Evolutionary conservation across 2,329 filamentous ascomycete species (phyloP).

Genomic region (Teratosphaeria gauchensis): DNA sequence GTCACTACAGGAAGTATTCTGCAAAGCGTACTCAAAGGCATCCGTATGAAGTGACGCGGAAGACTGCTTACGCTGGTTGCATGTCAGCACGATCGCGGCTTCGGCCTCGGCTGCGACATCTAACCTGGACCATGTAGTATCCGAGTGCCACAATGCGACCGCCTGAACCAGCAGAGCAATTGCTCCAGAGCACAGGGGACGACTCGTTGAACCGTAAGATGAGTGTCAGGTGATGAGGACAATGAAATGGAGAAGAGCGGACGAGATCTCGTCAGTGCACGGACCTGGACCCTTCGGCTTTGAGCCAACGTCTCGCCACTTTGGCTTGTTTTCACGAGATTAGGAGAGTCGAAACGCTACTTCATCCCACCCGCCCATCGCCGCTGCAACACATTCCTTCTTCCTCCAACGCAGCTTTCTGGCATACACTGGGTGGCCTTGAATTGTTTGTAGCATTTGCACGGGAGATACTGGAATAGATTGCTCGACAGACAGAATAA

Average conservation of each 20-base stretch:
- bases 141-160: no score
- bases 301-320: background rate
- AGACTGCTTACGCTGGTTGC: no score
- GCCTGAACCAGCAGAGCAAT: no score
- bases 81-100: no score
- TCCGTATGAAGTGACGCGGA: no score
- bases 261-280: background rate
- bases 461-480: background rate
- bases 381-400: constrained; percentile 1
- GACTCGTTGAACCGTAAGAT: background rate
- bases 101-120: no score
- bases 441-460: background rate
- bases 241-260: background rate
- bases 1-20: no score
- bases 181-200: no score
- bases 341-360: background rate
- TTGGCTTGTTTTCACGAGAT: background rate
- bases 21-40: no score
- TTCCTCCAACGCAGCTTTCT: background rate
- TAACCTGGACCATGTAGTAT: no score
- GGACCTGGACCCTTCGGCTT: background rate
- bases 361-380: background rate
- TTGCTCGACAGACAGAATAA: constrained; percentile 10
- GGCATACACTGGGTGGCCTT: background rate
- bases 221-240: background rate